Base-by-base conservation (phyloP, 1,139 yeast genomes). In the Geotrichum cucujoidarum region DNA sequence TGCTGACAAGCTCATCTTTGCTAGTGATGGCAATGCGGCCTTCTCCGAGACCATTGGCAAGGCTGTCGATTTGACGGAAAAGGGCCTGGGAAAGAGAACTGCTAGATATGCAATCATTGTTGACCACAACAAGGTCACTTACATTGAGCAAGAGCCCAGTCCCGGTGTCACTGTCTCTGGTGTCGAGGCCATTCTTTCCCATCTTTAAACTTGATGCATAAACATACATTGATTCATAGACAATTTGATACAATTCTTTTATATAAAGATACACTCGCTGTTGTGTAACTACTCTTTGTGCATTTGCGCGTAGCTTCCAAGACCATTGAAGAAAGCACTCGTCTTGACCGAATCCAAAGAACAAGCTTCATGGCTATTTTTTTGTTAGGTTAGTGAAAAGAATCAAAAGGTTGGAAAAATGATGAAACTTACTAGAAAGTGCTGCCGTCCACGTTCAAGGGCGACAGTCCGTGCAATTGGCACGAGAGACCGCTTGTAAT, bases 61-160 rank as follows among this genome's bases (percentile, higher is more conserved):
- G 52, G 69, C 75, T 48, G 69, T 77, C 55, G 81, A 80, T 57
- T 71, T 76, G 54, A 71, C 80, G 35, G 71, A 71, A 17, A 72
- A 66, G 50, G 90, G 89, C 30, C 64, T 80, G 54, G 86, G 85
- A 42, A 62, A 72, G 52, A 79, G 95, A 71, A 78, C 86, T 53
- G 74, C 75, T 47, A 78, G 95, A 68, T 87, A 78, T 67, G 90
- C 90, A 49, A 67, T 81, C 49, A 73, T 86, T 54, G 78, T 85
- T 50, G 79, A 80, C 58, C 70, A 78, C 57, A 90, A 90, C 56
- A 71, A 71, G 52, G 77, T 86, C 56, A 68, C 69, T 44, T 86
- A 82, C 66, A 71, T 81, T 47, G 90, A 78, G 56, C 75, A 73
- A 62, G 96, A 88, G 68, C 70, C 75, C 30, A 79, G 71, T 42